Evolutionary conservation across 2,329 filamentous ascomycete species (phyloP), one percentile per base, ranked within the genome.

Genomic region (Sporothrix dimorphospora): DNA sequence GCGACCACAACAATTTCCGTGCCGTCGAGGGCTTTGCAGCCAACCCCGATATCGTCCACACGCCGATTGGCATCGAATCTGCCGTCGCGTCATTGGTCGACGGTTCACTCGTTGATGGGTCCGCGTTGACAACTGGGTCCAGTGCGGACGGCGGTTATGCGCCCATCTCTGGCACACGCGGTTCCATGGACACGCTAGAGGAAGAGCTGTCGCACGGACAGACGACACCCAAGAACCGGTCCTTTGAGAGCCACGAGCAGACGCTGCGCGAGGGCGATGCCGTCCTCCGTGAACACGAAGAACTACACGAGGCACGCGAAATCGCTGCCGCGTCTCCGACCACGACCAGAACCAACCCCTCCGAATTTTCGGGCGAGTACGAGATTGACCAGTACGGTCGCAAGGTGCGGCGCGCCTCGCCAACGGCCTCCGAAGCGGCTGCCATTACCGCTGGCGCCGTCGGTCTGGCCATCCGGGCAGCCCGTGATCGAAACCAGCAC

Each of bases 31-130:
- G 88, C 24, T 82, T 94, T 63, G 91, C 88, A 55, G 90, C 90
- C 12, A 97, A 93, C 76, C 91, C 94, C 1, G 87, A 93, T 75
- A 91, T 94, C 78, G 87, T 97, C 3, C 90, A 94, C 76, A 90
- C 89, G 1, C 89, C 88, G 1, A 79, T 90, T 45, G 93, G 88
- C 1, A 90, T 97, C 0, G 94, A 98, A 80, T 98, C 94, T 16
- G 92, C 92, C 11, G 94, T 98, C 12, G 95, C 95, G 8, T 98
- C 94, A 19, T 84, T 98, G 7, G 83, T 91, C 1, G 91, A 96
- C 76, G 93, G 94, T 21, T 95, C 94, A 0, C 83, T 87, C 80
- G 79, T 89, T 19, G 87, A 89, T 4, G 87, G 87, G 69, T 97
- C 94, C 1, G 88, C 91, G 14, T 79, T 97, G 70, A 94, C 89